Conservation (phyloP, 345 rosid species). For the Ceriops decandra region DNA sequence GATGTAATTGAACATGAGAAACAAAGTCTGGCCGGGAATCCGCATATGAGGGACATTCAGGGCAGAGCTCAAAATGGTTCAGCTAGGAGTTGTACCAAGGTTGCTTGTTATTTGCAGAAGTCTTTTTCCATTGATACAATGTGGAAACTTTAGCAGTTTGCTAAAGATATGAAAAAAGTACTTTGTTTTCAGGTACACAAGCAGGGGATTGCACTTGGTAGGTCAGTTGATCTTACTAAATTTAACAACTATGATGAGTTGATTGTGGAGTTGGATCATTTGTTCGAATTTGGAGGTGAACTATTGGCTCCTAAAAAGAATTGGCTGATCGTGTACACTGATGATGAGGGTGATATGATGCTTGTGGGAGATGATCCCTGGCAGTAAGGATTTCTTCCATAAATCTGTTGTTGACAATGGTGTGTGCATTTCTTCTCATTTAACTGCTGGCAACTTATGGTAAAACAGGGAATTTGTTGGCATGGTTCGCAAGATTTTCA, state of each 20-base stretch:
- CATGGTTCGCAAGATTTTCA: conserved; percentile 48
- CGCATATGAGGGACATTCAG: conserved; percentile 33
- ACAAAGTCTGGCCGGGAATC: conserved; percentile 27
- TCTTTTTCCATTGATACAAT: background rate
- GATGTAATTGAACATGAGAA: conserved; percentile 43
- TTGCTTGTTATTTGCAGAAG: conserved; percentile 3
- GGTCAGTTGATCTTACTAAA: conserved; percentile 51
- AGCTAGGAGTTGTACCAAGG: conserved; percentile 52
- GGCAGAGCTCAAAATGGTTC: conserved; percentile 34
- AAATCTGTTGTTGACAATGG: background rate
- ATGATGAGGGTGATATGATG: conserved; percentile 58
- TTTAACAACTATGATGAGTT: conserved; percentile 43
- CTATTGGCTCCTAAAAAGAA: conserved; percentile 34
- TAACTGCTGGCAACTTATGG: background rate
- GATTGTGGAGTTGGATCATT: conserved; percentile 43
- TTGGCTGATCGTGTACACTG: conserved; percentile 52
- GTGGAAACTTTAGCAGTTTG: background rate
- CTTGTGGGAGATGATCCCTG: conserved; percentile 64
- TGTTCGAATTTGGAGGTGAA: conserved; percentile 55
- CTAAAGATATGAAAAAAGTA: no score
- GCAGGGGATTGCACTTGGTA: conserved; percentile 52
- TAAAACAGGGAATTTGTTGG: conserved; percentile 49
- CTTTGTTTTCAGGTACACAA: conserved; percentile 40
- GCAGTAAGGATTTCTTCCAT: conserved; percentile 37
- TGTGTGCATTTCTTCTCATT: background rate